Evolutionary conservation across 1,139 yeast genomes (phyloP), one percentile per base, ranked within the genome.

Genomic region (Yamadazyma spencermartinsiae): DNA sequence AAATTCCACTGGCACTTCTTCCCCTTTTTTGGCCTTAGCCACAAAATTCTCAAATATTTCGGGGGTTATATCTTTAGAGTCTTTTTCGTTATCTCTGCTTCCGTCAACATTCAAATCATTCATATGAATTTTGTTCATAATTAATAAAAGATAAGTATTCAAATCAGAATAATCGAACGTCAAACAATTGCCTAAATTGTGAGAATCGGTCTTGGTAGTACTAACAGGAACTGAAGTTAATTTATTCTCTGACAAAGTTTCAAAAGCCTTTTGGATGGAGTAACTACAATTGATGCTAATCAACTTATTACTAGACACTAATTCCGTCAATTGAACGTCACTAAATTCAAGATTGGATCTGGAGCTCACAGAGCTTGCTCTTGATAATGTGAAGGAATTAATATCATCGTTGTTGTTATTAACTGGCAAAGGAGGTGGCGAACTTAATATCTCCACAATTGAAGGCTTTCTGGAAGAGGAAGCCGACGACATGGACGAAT

Each of bases 121-220:
- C 19, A 74, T 58, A 19, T 63, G 63, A 23, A 81, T 72, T 52
- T 80, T 82, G 51, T 88, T 86, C 71, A 86, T 72, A 17, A 87
- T 86, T 45, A 87, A 65, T 46, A 87, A 66, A 48, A 87, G 67
- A 58, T 88, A 89, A 9, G 97, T 82, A 55, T 87, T 89, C 59
- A 92, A 74, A 62, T 92, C 98, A 21, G 94, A 79, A 62, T 88
- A 92, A 61, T 92, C 98, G 61, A 92, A 92, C 1, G 96, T 85
- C 42, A 81, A 66, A 53, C 94, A 85, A 49, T 83, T 77, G 32
- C 56, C 48, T 49, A 81, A 67, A 51, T 78, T 84, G 35, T 72
- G 65, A 3, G 71, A 39, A 39, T 53, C 54, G 4, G 34, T 32
- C 31, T 57, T 52, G 5, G 50, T 68, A 66, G 57, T 72, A 73